These are phyloP conservation scores for Phytopythium boreale DNA, from an alignment of 352 stramenopile genomes.

Conservation along the genomic window DNA sequence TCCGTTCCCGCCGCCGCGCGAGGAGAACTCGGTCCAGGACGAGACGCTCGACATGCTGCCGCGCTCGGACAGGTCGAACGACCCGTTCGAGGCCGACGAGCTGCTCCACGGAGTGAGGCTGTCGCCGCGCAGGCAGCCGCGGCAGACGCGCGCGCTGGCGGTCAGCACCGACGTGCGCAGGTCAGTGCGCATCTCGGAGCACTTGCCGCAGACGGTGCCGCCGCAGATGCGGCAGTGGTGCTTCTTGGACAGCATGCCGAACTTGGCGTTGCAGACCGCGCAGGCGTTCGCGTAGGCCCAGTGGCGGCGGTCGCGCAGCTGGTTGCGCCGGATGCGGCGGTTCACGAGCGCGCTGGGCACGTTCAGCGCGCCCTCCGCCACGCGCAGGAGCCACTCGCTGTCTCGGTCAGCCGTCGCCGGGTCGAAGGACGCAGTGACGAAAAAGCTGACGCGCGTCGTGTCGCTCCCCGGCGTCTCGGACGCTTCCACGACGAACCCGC, in stretches of 20 bases:
- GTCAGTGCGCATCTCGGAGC: slow-evolving; percentile 53
- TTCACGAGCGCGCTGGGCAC: slow-evolving; percentile 73
- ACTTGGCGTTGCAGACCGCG: slow-evolving; percentile 57
- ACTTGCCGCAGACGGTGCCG: slow-evolving; percentile 73
- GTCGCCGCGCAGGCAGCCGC: slow-evolving; percentile 72
- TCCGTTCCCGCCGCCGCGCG: slow-evolving; percentile 5
- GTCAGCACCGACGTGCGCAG: slow-evolving; percentile 29
- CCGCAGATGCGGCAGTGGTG: slow-evolving; percentile 83
- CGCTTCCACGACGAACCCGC: slow-evolving; percentile 75
- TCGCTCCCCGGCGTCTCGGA: slow-evolving; percentile 50
- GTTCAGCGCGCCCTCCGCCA: slow-evolving; percentile 46
- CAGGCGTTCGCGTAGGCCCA: slow-evolving; percentile 61
- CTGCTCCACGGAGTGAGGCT: slow-evolving; percentile 12
- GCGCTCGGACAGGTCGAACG: slow-evolving; percentile 11
- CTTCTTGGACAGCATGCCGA: slow-evolving; percentile 66
- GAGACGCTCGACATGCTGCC: slow-evolving; percentile 23
- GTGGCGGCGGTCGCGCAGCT: slow-evolving; percentile 50
- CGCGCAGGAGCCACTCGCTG: slow-evolving; percentile 54
- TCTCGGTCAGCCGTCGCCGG: slow-evolving; percentile 34
- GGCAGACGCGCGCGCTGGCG: slow-evolving; percentile 53
- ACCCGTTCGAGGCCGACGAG: slow-evolving; percentile 7
- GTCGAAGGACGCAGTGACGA: slow-evolving; percentile 48
- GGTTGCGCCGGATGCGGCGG: slow-evolving; percentile 60
- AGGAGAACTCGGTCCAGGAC: slow-evolving; percentile 19
- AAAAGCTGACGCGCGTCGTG: slow-evolving; percentile 75